A percentile compares a stretch with the other conserved stretches of the same genome.
Evolutionary conservation across 2,329 filamentous ascomycete species (phyloP).

Genomic region (Aspergillus viridinutans): DNA sequence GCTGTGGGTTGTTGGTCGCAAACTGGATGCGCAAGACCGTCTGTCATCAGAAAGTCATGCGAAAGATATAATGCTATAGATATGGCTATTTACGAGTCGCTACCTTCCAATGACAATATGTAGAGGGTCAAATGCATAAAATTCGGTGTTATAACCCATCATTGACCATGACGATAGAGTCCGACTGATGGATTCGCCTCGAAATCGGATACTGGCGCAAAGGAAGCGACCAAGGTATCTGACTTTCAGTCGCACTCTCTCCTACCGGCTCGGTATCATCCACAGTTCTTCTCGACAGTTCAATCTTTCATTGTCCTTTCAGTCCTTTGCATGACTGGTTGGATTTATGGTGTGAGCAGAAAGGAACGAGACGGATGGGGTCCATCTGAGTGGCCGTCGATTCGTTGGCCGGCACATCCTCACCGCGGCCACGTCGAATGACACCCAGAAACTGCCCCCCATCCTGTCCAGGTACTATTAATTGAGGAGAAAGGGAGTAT

Average conservation of each 20-base stretch:
- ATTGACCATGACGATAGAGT: background rate
- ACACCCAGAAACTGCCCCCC: conserved; percentile 13
- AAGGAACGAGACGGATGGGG: background rate
- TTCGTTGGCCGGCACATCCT: conserved; percentile 18
- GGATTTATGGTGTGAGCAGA: background rate
- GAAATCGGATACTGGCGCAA: background rate
- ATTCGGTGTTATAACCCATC: background rate
- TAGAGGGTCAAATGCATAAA: background rate
- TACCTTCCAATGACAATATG: background rate
- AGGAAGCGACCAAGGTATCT: background rate
- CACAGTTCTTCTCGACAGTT: background rate
- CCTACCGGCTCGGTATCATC: background rate
- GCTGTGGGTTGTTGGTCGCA: background rate
- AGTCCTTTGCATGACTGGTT: background rate
- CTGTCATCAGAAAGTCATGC: background rate
- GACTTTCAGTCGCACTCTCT: background rate
- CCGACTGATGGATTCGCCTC: background rate
- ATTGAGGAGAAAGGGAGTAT: conserved; percentile 2
- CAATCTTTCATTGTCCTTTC: background rate
- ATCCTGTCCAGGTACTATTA: conserved; percentile 13
- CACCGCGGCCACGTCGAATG: conserved; percentile 32
- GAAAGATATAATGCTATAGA: background rate
- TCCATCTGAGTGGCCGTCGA: conserved; percentile 13
- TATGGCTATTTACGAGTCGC: background rate
- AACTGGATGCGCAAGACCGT: conserved; percentile 3